These are phyloP conservation scores for Ophiostoma montium DNA, from an alignment of 2,329 filamentous ascomycete species.

Conservation along the genomic window DNA sequence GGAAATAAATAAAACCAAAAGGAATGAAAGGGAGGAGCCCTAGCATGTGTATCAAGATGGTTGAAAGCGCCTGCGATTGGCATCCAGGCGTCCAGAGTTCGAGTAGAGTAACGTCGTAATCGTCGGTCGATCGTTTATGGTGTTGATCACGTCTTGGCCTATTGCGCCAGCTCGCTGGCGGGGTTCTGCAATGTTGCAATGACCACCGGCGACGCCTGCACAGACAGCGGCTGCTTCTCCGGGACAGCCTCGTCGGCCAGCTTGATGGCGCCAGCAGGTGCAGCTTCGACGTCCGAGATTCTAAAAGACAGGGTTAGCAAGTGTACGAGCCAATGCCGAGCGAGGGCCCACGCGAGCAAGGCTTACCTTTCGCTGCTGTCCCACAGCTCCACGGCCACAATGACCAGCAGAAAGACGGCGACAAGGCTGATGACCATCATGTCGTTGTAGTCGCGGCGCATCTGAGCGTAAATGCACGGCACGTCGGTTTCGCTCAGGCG, in stretches of 20 bases:
- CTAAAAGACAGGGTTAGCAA: constrained; percentile 1
- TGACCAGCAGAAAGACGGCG: constrained; percentile 18
- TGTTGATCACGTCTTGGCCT: background rate
- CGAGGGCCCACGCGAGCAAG: too few relatives aligned
- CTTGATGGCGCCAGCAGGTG: constrained; percentile 14
- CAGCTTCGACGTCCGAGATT: constrained; percentile 6
- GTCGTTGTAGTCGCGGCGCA: constrained; percentile 17
- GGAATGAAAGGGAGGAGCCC: background rate
- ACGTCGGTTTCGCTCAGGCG: background rate
- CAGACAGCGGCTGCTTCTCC: constrained; percentile 8
- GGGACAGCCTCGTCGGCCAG: constrained; percentile 6
- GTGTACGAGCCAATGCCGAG: background rate
- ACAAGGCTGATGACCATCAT: constrained; percentile 19
- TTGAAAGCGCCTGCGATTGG: too few relatives aligned
- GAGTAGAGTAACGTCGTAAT: background rate
- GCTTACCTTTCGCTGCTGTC: constrained; percentile 14
- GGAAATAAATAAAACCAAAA: background rate
- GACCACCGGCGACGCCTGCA: constrained; percentile 8
- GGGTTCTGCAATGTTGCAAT: background rate
- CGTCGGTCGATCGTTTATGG: background rate
- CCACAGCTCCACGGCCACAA: constrained; percentile 19
- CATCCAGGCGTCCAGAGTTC: too few relatives aligned
- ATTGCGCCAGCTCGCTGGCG: background rate
- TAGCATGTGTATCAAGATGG: too few relatives aligned
- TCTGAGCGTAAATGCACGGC: constrained; percentile 13